Evolutionary conservation across 371 early-diverging fungal species (phyloP).

Genomic region (Smittium culicis): DNA sequence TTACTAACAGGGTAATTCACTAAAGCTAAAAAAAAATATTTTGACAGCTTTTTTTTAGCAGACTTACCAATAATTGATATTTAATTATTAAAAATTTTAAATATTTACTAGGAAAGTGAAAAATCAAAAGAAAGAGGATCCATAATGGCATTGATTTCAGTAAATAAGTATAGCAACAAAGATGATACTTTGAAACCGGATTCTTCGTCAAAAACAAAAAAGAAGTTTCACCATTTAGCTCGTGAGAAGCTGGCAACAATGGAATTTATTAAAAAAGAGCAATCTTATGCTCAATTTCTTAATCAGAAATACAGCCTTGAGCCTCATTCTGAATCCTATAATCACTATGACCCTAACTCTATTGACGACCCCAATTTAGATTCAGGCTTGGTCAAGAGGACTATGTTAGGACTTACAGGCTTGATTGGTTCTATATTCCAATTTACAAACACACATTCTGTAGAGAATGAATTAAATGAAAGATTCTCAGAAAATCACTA

Average conservation of each 20-base stretch:
- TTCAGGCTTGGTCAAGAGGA: conserved; percentile 36
- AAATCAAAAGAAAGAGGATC: neutral
- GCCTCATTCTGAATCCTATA: neutral
- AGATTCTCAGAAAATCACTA: conserved; percentile 43
- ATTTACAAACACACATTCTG: conserved; percentile 38
- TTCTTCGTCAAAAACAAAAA: neutral
- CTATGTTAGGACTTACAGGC: conserved; percentile 42
- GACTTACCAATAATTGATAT: neutral
- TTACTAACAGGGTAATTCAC: neutral
- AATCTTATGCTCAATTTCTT: neutral
- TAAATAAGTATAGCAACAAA: neutral
- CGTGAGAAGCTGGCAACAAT: neutral
- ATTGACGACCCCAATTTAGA: conserved; percentile 54
- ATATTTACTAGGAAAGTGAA: too few relatives aligned
- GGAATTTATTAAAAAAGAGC: neutral
- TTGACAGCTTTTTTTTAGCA: neutral
- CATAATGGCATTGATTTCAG: neutral
- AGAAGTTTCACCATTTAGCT: neutral
- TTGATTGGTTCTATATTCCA: conserved; percentile 49
- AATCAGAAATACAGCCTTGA: neutral
- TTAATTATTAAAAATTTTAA: neutral
- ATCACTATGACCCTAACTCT: conserved; percentile 9
- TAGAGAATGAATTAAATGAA: conserved; percentile 47
- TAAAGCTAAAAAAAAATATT: neutral
- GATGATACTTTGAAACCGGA: neutral